Conservation (phyloP, 148 eudicot species). For the Cornus florida region DNA sequence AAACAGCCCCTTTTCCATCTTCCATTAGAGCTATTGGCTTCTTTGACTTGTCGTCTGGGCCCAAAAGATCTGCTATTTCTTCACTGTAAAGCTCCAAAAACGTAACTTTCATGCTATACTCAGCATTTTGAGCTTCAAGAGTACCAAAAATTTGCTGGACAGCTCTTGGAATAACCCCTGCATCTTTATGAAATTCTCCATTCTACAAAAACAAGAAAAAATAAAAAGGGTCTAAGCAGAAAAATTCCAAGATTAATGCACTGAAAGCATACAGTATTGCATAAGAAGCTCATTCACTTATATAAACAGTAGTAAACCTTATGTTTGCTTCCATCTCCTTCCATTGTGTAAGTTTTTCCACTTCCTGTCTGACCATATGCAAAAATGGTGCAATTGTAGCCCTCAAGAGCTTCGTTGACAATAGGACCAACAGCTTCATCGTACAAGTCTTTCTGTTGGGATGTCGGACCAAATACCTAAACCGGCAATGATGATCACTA, state of each 20-base stretch:
- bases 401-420: slow-evolving; percentile 36
- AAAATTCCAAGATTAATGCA: neutral
- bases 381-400: slow-evolving; percentile 39
- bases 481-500: neutral
- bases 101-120: slow-evolving; percentile 39
- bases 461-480: slow-evolving; percentile 34
- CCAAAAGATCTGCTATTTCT: slow-evolving; percentile 44
- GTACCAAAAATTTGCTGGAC: slow-evolving; percentile 36
- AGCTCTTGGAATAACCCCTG: slow-evolving; percentile 42
- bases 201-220: slow-evolving; percentile 21
- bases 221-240: neutral
- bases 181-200: slow-evolving; percentile 26
- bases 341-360: slow-evolving; percentile 47
- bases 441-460: slow-evolving; percentile 32
- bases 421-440: slow-evolving; percentile 27
- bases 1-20: slow-evolving; percentile 47
- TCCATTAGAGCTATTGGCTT: slow-evolving; percentile 43
- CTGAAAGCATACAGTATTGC: no score
- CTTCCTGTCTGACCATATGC: slow-evolving; percentile 43
- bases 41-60: slow-evolving; percentile 30
- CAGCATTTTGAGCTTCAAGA: slow-evolving; percentile 33
- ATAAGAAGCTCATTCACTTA: neutral
- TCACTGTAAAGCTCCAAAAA: slow-evolving; percentile 50
- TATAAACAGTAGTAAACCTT: slow-evolving; percentile 4
- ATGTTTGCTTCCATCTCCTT: slow-evolving; percentile 28